These are phyloP conservation scores for Cyberlindnera mrakii DNA, from an alignment of 805 yeast genomes.

Conservation along the genomic window DNA sequence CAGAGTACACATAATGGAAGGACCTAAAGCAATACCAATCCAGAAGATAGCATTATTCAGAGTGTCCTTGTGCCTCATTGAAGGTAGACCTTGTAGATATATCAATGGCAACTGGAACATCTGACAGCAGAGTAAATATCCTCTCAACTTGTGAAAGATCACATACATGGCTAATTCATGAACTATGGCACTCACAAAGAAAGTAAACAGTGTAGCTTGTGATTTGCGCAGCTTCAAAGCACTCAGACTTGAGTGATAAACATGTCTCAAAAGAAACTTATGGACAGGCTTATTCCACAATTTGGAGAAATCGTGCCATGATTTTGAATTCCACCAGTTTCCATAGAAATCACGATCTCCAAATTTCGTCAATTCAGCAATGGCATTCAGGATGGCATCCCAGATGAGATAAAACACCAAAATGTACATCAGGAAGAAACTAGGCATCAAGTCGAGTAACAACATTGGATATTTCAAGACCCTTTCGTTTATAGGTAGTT, in stretches of 20 bases:
- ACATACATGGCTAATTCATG: slow-evolving; percentile 94
- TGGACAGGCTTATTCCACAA: slow-evolving; percentile 96
- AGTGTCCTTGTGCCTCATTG: slow-evolving; percentile 46
- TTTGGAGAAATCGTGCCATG: slow-evolving; percentile 90
- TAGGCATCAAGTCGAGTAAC: slow-evolving; percentile 69
- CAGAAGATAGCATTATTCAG: slow-evolving; percentile 83
- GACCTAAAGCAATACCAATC: slow-evolving; percentile 88
- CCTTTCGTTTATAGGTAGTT: slow-evolving; percentile 41
- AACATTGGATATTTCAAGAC: slow-evolving; percentile 47
- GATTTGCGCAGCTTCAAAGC: slow-evolving; percentile 58
- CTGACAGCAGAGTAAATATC: slow-evolving; percentile 74
- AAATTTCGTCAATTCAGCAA: slow-evolving; percentile 82
- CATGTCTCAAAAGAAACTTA: slow-evolving; percentile 82
- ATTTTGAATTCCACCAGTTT: slow-evolving; percentile 95
- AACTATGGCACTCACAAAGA: slow-evolving; percentile 69
- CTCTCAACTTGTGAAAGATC: slow-evolving; percentile 72
- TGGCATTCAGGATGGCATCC: slow-evolving; percentile 86
- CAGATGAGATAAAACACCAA: slow-evolving; percentile 85
- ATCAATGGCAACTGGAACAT: slow-evolving; percentile 85
- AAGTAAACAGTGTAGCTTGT: slow-evolving; percentile 73
- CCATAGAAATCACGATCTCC: slow-evolving; percentile 93
- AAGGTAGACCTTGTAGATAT: slow-evolving; percentile 43
- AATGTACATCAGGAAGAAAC: slow-evolving; percentile 69
- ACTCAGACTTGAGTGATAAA: slow-evolving; percentile 84
- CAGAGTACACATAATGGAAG: slow-evolving; percentile 78